phyloP scores from a whole-genome alignment of 257 asterid genomes.

The Plantago ovata region DNA sequence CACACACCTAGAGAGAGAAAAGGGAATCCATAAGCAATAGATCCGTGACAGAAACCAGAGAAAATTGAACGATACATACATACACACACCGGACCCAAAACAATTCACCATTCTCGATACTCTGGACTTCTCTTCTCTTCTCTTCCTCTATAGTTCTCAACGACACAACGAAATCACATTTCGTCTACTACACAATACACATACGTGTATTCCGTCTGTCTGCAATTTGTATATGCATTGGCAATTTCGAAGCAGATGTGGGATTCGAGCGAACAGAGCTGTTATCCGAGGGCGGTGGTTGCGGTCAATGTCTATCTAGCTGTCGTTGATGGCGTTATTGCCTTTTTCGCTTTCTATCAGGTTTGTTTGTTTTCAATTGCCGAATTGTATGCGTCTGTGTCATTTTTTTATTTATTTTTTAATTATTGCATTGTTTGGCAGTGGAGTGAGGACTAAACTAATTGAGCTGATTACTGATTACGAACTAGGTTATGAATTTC shows the following conservation, averaged over 20 bases:
- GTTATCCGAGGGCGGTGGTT: constrained; percentile 57
- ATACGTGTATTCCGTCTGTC: too few species aligned
- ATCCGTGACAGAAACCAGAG: background rate
- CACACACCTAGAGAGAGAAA: too few species aligned
- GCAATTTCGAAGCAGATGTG: constrained; percentile 30
- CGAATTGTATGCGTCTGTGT: too few species aligned
- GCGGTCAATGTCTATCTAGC: constrained; percentile 68
- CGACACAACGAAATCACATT: too few species aligned
- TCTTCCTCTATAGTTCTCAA: too few species aligned
- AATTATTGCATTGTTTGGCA: constrained; percentile 2
- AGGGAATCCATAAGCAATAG: too few species aligned
- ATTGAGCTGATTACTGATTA: background rate
- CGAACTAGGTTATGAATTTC: too few species aligned
- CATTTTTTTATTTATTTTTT: too few species aligned
- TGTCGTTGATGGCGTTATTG: constrained; percentile 59
- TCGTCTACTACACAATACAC: too few species aligned
- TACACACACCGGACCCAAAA: too few species aligned
- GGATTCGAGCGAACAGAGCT: constrained; percentile 51
- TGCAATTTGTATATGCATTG: background rate
- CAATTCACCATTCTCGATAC: too few species aligned
- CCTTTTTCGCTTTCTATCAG: constrained; percentile 67
- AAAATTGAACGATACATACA: background rate
- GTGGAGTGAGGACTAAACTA: background rate
- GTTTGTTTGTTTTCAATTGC: constrained; percentile 25
- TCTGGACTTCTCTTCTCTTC: too few species aligned